Percentiles rank a stretch among this genome's conserved stretches.
Evolutionary conservation across 108 stramenopile species (phyloP).

Genomic region (Nitzschia putrida): DNA sequence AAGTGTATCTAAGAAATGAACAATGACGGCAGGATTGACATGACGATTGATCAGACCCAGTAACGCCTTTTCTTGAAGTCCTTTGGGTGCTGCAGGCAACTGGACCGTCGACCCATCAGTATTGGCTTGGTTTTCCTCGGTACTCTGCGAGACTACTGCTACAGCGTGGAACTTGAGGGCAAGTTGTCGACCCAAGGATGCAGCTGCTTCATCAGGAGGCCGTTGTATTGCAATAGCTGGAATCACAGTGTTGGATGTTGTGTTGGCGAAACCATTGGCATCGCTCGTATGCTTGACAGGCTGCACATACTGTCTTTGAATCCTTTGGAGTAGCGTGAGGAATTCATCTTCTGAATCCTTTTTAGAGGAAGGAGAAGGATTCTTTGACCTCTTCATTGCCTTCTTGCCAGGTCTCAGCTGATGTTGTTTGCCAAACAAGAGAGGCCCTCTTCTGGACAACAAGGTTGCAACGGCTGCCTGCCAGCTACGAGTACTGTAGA

Average conservation of each 20-base stretch:
- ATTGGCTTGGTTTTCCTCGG: background rate
- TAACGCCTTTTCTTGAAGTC: conserved; percentile 30
- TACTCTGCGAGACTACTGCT: background rate
- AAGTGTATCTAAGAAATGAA: conserved; percentile 23
- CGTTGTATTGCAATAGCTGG: conserved; percentile 1
- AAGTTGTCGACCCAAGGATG: conserved; percentile 34
- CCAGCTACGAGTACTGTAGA: no score
- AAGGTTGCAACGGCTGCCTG: no score
- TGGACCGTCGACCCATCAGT: background rate
- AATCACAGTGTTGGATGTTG: background rate
- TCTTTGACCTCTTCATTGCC: no score
- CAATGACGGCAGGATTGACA: conserved; percentile 18
- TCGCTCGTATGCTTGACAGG: background rate
- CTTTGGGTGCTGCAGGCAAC: conserved; percentile 13
- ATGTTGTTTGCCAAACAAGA: no score
- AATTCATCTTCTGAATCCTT: conserved; percentile 30
- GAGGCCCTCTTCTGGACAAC: no score
- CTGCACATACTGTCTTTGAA: conserved; percentile 28
- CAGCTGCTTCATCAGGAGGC: conserved; percentile 38
- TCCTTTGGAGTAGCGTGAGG: conserved; percentile 24
- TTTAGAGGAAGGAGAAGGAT: background rate
- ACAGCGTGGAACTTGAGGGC: conserved; percentile 23
- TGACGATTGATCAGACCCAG: conserved; percentile 9
- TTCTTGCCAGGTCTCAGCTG: no score
- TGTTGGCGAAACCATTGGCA: background rate